Percentiles rank a stretch among this genome's conserved stretches.
These are phyloP conservation scores for Penstemon barbatus DNA, from an alignment of 257 asterid genomes.

Conservation along the genomic window DNA sequence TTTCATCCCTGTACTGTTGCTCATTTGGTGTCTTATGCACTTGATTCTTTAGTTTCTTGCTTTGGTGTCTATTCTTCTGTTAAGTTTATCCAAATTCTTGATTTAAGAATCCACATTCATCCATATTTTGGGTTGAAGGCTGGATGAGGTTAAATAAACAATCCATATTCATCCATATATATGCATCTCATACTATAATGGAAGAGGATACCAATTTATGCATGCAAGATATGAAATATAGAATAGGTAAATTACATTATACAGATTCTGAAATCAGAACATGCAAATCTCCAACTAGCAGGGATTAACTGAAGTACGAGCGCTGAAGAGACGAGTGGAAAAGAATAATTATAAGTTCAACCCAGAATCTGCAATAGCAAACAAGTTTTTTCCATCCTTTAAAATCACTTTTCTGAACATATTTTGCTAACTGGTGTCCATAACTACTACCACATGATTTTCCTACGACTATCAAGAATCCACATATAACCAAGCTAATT, in stretches of 20 bases:
- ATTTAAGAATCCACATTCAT: too few relatives aligned
- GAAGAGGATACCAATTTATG: too few relatives aligned
- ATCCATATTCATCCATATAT: too few relatives aligned
- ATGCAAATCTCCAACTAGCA: neutral
- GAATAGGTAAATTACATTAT: neutral
- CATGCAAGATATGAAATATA: too few relatives aligned
- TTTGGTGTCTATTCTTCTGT: too few relatives aligned
- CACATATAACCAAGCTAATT: neutral
- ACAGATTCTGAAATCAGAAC: neutral
- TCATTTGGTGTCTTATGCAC: too few relatives aligned
- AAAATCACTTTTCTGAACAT: neutral
- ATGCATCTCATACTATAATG: too few relatives aligned
- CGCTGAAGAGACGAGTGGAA: neutral
- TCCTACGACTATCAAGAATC: slow-evolving; percentile 5
- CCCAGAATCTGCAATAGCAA: slow-evolving; percentile 8
- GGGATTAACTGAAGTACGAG: slow-evolving; percentile 1
- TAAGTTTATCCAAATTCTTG: too few relatives aligned
- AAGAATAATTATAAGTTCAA: slow-evolving; percentile 7
- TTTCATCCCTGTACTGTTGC: too few relatives aligned
- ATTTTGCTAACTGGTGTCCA: neutral
- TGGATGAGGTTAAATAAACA: too few relatives aligned
- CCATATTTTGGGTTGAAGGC: too few relatives aligned
- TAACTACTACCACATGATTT: neutral
- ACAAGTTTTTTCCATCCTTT: neutral
- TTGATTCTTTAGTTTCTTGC: too few relatives aligned